Percentiles rank a stretch among this genome's conserved stretches.
These are phyloP conservation scores for Kuraishia borneana DNA, from an alignment of 805 yeast genomes.

Conservation along the genomic window DNA sequence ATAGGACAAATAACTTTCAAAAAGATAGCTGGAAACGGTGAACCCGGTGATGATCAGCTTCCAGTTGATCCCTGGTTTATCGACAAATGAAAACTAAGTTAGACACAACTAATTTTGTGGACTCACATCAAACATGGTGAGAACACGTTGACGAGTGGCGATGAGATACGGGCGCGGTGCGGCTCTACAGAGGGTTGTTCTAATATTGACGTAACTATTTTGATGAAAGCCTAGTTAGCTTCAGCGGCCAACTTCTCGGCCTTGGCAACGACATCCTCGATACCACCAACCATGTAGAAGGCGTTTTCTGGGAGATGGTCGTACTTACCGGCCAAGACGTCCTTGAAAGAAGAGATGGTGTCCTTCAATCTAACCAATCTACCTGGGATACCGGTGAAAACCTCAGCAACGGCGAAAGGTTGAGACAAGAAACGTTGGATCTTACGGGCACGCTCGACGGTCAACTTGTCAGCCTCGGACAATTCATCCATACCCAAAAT, in stretches of 20 bases:
- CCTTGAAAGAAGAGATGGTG: slow-evolving; percentile 91
- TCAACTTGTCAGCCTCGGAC: slow-evolving; percentile 96
- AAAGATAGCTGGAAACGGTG: slow-evolving; percentile 61
- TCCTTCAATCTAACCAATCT: slow-evolving; percentile 94
- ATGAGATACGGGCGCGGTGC: too few relatives aligned
- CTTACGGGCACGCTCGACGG: slow-evolving; percentile 99
- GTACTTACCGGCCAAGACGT: slow-evolving; percentile 95
- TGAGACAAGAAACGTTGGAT: slow-evolving; percentile 99
- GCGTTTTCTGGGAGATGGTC: slow-evolving; percentile 99
- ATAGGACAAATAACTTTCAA: slow-evolving; percentile 61
- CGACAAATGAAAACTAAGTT: too few relatives aligned
- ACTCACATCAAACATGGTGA: too few relatives aligned
- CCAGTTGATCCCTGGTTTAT: slow-evolving; percentile 70
- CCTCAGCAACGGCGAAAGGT: slow-evolving; percentile 99
- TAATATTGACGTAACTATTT: too few relatives aligned
- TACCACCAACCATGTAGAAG: slow-evolving; percentile 99
- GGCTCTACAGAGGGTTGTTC: too few relatives aligned
- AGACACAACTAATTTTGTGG: too few relatives aligned
- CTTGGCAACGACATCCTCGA: slow-evolving; percentile 96
- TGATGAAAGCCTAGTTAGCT: slow-evolving; percentile 53
- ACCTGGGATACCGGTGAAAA: slow-evolving; percentile 99
- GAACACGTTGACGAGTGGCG: too few relatives aligned
- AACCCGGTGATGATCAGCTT: slow-evolving; percentile 63
- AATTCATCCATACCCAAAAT: slow-evolving; percentile 99
- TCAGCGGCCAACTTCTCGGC: slow-evolving; percentile 98